Evolutionary conservation across 2,329 filamentous ascomycete species (phyloP).

Genomic region (Curvularia verruculosa): DNA sequence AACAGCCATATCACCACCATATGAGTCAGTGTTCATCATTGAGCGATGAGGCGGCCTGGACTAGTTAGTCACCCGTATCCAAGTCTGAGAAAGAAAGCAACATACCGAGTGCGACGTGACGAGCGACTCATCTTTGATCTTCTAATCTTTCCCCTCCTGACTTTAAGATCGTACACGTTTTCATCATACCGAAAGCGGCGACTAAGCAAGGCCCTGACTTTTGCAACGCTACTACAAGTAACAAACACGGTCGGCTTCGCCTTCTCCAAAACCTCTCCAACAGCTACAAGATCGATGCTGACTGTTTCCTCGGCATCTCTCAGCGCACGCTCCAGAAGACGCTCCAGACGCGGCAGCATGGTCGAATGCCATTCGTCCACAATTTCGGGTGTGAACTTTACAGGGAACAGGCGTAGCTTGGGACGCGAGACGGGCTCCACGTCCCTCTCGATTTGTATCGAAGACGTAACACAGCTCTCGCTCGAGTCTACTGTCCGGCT

Average conservation of each 20-base stretch:
- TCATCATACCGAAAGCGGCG: slow-evolving; percentile 73
- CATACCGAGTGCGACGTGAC: slow-evolving; percentile 31
- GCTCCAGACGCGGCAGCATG: slow-evolving; percentile 75
- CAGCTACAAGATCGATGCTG: slow-evolving; percentile 76
- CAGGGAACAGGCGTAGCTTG: slow-evolving; percentile 49
- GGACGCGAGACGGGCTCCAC: slow-evolving; percentile 33
- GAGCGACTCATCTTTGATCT: slow-evolving; percentile 61
- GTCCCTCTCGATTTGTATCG: slow-evolving; percentile 45
- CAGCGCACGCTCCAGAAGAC: slow-evolving; percentile 72
- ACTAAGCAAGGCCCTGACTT: slow-evolving; percentile 73
- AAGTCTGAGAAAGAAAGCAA: background rate
- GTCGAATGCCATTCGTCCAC: slow-evolving; percentile 74
- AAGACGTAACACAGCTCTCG: slow-evolving; percentile 35
- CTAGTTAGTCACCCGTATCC: background rate
- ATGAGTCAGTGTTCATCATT: slow-evolving; percentile 48
- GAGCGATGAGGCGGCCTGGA: slow-evolving; percentile 45
- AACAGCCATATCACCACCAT: slow-evolving; percentile 50
- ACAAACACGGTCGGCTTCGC: slow-evolving; percentile 76
- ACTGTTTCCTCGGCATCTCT: slow-evolving; percentile 76
- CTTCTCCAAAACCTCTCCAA: slow-evolving; percentile 70
- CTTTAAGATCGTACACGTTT: slow-evolving; percentile 69
- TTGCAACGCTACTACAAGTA: slow-evolving; percentile 75
- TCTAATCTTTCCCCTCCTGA: slow-evolving; percentile 71
- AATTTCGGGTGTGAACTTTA: slow-evolving; percentile 65
- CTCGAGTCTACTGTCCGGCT: slow-evolving; percentile 27